Evolutionary conservation across 73 alveolate species (phyloP).

Genomic region (Tetrahymena thermophila): DNA sequence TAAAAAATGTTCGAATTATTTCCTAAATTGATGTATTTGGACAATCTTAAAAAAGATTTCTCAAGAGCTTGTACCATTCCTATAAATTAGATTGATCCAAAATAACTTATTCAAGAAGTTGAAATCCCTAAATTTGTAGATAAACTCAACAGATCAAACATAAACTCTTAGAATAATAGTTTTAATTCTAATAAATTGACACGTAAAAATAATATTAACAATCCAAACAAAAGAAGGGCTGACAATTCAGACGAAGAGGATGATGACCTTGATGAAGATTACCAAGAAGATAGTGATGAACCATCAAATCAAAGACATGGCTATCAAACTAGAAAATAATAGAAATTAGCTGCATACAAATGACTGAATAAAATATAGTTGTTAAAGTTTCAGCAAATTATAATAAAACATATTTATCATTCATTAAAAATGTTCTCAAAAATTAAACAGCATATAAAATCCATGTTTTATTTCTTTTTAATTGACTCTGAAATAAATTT

Average conservation of each 20-base stretch:
- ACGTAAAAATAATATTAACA: not conserved
- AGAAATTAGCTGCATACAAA: not conserved
- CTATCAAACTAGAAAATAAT: not conserved
- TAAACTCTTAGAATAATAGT: not conserved
- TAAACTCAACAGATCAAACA: not conserved
- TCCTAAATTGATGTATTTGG: not conserved
- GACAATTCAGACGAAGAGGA: not conserved
- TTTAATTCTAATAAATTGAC: not conserved
- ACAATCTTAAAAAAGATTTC: not conserved
- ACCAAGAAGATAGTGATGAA: not conserved
- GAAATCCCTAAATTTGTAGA: not conserved
- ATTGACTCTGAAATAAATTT: too few relatives aligned
- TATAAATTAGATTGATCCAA: not conserved
- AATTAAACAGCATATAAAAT: too few relatives aligned
- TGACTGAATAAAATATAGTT: not conserved
- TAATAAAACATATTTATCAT: too few relatives aligned
- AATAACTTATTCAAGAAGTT: not conserved
- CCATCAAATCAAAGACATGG: not conserved
- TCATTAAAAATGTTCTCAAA: too few relatives aligned
- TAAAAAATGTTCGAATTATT: not conserved
- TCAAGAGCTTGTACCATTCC: not conserved
- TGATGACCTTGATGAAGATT: not conserved
- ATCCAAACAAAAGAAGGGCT: not conserved
- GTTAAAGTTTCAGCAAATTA: too few relatives aligned
- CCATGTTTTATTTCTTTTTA: too few relatives aligned